These are phyloP conservation scores for Macrophomina tecta DNA, from an alignment of 2,329 filamentous ascomycete species.

Conservation along the genomic window DNA sequence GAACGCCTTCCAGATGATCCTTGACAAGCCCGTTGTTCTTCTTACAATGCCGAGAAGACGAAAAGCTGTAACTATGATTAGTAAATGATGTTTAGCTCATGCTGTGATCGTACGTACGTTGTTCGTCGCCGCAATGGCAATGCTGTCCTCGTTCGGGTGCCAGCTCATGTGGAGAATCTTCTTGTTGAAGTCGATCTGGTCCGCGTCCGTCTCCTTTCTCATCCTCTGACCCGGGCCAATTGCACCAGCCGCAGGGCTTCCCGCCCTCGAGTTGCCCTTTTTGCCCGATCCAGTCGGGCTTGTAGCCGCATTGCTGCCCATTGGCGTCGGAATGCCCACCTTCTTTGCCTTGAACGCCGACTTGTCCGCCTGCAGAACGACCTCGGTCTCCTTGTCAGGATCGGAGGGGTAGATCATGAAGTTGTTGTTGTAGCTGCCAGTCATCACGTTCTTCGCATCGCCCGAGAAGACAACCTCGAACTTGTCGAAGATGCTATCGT, in stretches of 20 bases:
- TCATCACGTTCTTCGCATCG: constrained; percentile 99
- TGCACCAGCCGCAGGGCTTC: constrained; percentile 77
- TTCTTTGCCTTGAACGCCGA: constrained; percentile 99
- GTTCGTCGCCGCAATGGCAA: constrained; percentile 98
- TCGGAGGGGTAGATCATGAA: constrained; percentile 99
- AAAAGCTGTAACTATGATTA: constrained; percentile 53
- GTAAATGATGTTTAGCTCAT: constrained; percentile 1
- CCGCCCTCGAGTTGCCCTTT: constrained; percentile 86
- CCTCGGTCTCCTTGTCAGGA: constrained; percentile 93
- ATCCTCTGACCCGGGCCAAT: constrained; percentile 86
- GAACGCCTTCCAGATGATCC: constrained; percentile 30
- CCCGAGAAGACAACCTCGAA: constrained; percentile 99
- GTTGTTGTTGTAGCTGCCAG: constrained; percentile 99
- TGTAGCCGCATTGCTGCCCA: constrained; percentile 71
- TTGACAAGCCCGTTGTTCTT: constrained; percentile 19
- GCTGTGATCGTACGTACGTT: constrained; percentile 73
- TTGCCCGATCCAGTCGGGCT: constrained; percentile 79
- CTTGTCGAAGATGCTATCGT: constrained; percentile 99
- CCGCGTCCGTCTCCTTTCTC: constrained; percentile 98
- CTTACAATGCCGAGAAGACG: constrained; percentile 61
- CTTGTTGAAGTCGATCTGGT: constrained; percentile 99
- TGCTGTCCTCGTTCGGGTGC: constrained; percentile 99
- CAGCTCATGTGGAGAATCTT: constrained; percentile 99
- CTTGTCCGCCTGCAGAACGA: constrained; percentile 97
- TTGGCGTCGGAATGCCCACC: constrained; percentile 95